Evolutionary conservation across 2,329 filamentous ascomycete genomes (phyloP).

Genomic region (Trichoderma lentiforme): DNA sequence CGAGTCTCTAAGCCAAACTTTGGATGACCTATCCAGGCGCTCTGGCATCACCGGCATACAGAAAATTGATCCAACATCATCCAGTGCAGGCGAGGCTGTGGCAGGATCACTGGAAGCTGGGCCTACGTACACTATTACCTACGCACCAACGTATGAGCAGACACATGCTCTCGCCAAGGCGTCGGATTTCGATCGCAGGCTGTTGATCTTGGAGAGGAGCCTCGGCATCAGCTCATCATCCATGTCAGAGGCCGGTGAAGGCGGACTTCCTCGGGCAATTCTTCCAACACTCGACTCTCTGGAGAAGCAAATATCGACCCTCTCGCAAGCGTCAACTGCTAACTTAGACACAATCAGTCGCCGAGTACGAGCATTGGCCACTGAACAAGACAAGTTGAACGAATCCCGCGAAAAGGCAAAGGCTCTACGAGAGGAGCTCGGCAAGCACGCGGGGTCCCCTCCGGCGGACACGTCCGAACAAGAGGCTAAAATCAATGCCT

Average conservation of each 20-base stretch:
- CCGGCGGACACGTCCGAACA: conserved; percentile 62
- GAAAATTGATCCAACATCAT: conserved; percentile 18
- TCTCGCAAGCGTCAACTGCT: conserved; percentile 69
- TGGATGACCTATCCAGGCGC: conserved; percentile 60
- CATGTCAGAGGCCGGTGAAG: conserved; percentile 58
- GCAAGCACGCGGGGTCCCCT: conserved; percentile 40
- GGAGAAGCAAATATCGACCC: conserved; percentile 72
- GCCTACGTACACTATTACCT: conserved; percentile 62
- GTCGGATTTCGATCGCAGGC: conserved; percentile 81
- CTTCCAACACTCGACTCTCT: conserved; percentile 78
- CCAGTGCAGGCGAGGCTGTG: conserved; percentile 23
- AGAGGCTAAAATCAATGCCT: conserved; percentile 80
- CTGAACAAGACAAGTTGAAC: conserved; percentile 70
- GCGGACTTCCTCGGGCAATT: conserved; percentile 63
- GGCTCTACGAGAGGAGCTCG: conserved; percentile 57
- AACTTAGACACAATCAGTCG: conserved; percentile 70
- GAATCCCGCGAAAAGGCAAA: conserved; percentile 62
- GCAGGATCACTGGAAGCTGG: background rate
- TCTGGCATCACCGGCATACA: conserved; percentile 19
- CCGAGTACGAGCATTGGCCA: conserved; percentile 64
- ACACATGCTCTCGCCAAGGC: conserved; percentile 73
- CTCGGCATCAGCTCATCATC: conserved; percentile 74
- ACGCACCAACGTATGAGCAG: conserved; percentile 62
- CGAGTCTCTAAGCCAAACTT: conserved; percentile 64
- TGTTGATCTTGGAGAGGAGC: conserved; percentile 73